A percentile compares a stretch with the other conserved stretches of the same genome.
Evolutionary conservation across 148 eudicot genomes (phyloP).

Genomic region (Camellia lanceoleosa): DNA sequence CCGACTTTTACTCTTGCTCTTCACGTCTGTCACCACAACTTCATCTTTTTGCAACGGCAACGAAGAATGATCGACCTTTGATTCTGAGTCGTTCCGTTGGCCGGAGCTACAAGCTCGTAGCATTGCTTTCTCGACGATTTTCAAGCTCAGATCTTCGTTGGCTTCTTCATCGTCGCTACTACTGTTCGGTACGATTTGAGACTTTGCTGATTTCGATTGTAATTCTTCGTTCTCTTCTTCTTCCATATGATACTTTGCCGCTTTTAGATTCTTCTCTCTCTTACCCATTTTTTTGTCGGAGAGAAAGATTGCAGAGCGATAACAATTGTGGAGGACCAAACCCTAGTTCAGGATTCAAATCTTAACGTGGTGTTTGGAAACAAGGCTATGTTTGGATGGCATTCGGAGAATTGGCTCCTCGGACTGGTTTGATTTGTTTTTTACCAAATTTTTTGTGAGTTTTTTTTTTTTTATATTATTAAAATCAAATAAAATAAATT

Average conservation of each 20-base stretch:
- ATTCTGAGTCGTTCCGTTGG: not conserved
- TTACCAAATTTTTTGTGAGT: too few species aligned
- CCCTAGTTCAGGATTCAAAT: too few species aligned
- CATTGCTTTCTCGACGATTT: slow-evolving; percentile 68
- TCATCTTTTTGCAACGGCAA: not conserved
- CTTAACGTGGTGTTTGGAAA: too few species aligned
- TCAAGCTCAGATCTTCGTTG: slow-evolving; percentile 84
- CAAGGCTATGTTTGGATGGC: too few species aligned
- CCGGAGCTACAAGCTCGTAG: slow-evolving; percentile 32
- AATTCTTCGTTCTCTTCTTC: slow-evolving; percentile 19
- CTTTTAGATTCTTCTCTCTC: slow-evolving; percentile 28
- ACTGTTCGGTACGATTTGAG: not conserved
- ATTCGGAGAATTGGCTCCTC: too few species aligned
- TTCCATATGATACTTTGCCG: slow-evolving; percentile 24
- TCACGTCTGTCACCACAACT: slow-evolving; percentile 20
- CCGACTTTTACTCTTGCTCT: slow-evolving; percentile 27
- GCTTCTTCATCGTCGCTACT: slow-evolving; percentile 70
- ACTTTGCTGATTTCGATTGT: slow-evolving; percentile 2
- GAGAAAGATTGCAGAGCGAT: not conserved
- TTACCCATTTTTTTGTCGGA: slow-evolving; percentile 17
- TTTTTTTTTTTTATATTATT: too few species aligned
- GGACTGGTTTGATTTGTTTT: too few species aligned
- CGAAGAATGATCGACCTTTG: not conserved
- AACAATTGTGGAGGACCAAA: too few species aligned
- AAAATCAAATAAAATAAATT: too few species aligned